Percentiles rank a stretch among this genome's conserved stretches.
These are phyloP conservation scores for Linum tenue DNA, from an alignment of 345 rosid genomes.

Conservation along the genomic window DNA sequence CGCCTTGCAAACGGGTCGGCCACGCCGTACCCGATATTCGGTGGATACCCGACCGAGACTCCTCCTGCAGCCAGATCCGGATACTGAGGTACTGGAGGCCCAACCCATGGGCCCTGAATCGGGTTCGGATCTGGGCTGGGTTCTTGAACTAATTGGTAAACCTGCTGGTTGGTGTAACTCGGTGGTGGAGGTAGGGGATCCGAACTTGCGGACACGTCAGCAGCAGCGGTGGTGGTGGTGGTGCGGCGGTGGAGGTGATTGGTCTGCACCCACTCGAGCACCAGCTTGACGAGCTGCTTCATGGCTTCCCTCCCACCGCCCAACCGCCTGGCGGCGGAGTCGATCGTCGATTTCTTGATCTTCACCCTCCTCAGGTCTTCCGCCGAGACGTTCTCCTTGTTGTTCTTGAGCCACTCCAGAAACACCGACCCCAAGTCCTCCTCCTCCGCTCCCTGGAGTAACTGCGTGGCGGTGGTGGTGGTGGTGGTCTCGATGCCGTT, in stretches of 20 bases:
- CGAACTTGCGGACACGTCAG: not conserved
- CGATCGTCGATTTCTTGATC: constrained; percentile 89
- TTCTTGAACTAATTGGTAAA: constrained; percentile 20
- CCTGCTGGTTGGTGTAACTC: not conserved
- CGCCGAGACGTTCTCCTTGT: constrained; percentile 76
- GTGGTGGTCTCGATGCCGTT: constrained; percentile 2
- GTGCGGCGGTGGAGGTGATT: constrained; percentile 55
- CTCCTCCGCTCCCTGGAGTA: constrained; percentile 8
- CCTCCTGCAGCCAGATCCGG: constrained; percentile 23
- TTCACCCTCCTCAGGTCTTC: constrained; percentile 84
- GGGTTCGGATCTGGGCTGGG: constrained; percentile 35
- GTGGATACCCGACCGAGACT: constrained; percentile 26
- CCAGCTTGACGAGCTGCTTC: constrained; percentile 84
- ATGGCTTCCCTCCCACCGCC: constrained; percentile 92
- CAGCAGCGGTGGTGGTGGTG: constrained; percentile 24
- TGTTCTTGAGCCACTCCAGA: constrained; percentile 80
- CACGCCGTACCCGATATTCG: constrained; percentile 27
- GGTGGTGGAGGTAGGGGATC: not conserved
- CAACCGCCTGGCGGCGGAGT: constrained; percentile 68
- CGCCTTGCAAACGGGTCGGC: constrained; percentile 32
- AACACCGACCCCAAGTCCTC: constrained; percentile 76
- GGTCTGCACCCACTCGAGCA: constrained; percentile 95
- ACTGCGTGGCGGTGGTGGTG: not conserved
- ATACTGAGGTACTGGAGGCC: constrained; percentile 25
- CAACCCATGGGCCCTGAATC: constrained; percentile 37